Percentiles rank a stretch among this genome's conserved stretches.
These are phyloP conservation scores for Halenospora varia DNA, from an alignment of 495 filamentous ascomycete genomes.

Conservation along the genomic window DNA sequence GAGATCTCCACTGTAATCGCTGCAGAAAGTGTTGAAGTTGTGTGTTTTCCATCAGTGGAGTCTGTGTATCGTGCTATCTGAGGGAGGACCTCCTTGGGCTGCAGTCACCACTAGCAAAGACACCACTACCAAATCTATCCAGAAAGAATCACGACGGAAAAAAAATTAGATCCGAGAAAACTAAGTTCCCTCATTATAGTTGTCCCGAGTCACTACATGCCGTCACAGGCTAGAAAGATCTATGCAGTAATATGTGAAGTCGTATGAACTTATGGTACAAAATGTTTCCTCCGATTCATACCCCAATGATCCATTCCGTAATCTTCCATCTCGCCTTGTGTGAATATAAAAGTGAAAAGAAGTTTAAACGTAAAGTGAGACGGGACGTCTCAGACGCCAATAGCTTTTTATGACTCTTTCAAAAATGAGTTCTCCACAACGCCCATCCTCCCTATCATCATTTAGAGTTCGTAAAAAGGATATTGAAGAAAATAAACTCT, in stretches of 20 bases:
- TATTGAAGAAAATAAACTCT: slow-evolving; percentile 6
- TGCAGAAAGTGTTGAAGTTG: too few relatives aligned
- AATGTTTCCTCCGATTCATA: neutral
- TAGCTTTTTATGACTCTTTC: slow-evolving; percentile 3
- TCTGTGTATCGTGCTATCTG: too few relatives aligned
- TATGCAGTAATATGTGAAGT: neutral
- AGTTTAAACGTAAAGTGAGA: neutral
- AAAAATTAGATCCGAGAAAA: too few relatives aligned
- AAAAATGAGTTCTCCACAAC: slow-evolving; percentile 7
- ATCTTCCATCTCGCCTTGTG: neutral
- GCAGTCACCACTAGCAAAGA: too few relatives aligned
- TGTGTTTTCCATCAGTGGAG: too few relatives aligned
- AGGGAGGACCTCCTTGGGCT: too few relatives aligned
- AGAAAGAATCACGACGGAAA: too few relatives aligned
- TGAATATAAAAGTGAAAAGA: neutral
- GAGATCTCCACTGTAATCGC: too few relatives aligned
- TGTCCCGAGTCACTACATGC: too few relatives aligned
- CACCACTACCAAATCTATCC: too few relatives aligned
- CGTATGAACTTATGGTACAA: neutral
- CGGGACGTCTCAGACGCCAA: neutral
- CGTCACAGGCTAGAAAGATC: neutral
- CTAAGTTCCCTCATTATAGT: too few relatives aligned
- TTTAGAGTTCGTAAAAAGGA: slow-evolving; percentile 7
- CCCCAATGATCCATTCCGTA: neutral
- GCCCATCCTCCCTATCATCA: slow-evolving; percentile 2